Percentiles rank a stretch among this genome's conserved stretches.
Evolutionary conservation across 441 rosid species (phyloP).

Genomic region (Kokia cookei): DNA sequence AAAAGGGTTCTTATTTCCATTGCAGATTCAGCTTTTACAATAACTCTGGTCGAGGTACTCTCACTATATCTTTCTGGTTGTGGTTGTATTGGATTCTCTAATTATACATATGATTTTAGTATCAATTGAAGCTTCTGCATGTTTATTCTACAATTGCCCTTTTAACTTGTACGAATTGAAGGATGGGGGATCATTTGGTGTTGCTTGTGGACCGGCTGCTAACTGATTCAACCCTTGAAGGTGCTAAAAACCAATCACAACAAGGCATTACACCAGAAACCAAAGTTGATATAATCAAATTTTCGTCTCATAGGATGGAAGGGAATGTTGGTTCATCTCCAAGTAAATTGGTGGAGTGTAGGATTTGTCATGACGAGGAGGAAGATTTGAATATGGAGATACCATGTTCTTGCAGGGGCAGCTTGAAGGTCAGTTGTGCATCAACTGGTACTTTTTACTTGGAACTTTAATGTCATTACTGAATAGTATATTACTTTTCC

Average conservation of each 20-base stretch:
- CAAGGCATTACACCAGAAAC: constrained; percentile 14
- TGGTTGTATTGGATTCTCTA: not conserved
- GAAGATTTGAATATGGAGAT: constrained; percentile 63
- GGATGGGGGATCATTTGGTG: not conserved
- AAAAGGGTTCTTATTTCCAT: not conserved
- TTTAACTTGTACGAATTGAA: too few species aligned
- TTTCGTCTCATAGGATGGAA: constrained; percentile 26
- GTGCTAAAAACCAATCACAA: constrained; percentile 19
- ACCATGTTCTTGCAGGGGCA: constrained; percentile 82
- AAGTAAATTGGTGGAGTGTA: constrained; percentile 47
- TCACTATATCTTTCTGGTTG: not conserved
- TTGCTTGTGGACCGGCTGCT: not conserved
- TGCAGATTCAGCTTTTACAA: constrained; percentile 3
- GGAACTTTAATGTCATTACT: not conserved
- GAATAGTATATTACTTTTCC: not conserved
- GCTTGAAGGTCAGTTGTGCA: constrained; percentile 56
- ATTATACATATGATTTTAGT: too few species aligned
- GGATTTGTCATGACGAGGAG: constrained; percentile 91
- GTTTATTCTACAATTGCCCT: too few species aligned
- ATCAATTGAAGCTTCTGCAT: too few species aligned
- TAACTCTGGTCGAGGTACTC: not conserved
- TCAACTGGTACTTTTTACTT: not conserved
- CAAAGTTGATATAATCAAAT: constrained; percentile 12
- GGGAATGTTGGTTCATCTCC: constrained; percentile 22
- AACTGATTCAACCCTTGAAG: constrained; percentile 31